phyloP scores from a whole-genome alignment of 257 asterid genomes.

The Eucommia ulmoides region DNA sequence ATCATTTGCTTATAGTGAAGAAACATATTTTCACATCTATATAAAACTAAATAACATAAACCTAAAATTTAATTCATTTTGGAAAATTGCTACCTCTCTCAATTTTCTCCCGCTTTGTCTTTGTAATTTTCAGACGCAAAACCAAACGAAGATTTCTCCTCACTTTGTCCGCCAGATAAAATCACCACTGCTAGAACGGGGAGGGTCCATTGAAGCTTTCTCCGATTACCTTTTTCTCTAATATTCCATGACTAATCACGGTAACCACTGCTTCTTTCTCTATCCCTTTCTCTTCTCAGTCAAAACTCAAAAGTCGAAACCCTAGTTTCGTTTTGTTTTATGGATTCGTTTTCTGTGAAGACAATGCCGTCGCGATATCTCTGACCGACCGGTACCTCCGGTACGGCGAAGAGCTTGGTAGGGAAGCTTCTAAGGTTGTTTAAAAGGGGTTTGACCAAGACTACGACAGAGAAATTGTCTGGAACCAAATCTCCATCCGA shows the following conservation, averaged over 20 bases:
- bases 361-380: conserved; percentile 5
- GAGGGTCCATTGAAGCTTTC: neutral
- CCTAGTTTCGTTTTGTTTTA: neutral
- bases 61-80: too few species aligned
- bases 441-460: conserved; percentile 24
- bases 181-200: too few species aligned
- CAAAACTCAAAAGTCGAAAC: too few species aligned
- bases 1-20: too few species aligned
- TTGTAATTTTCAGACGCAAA: too few species aligned
- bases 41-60: too few species aligned
- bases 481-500: conserved; percentile 21
- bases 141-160: too few species aligned
- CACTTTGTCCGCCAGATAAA: too few species aligned
- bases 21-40: too few species aligned
- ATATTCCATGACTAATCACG: neutral
- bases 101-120: too few species aligned
- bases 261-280: neutral
- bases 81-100: too few species aligned
- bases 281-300: neutral
- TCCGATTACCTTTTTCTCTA: neutral
- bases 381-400: conserved; percentile 19
- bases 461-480: conserved; percentile 18
- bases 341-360: neutral
- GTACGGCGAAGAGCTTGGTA: conserved; percentile 23
- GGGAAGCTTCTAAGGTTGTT: conserved; percentile 26